Evolutionary conservation across 495 filamentous ascomycete genomes (phyloP).

Genomic region (Aspergillus incahuasiensis): DNA sequence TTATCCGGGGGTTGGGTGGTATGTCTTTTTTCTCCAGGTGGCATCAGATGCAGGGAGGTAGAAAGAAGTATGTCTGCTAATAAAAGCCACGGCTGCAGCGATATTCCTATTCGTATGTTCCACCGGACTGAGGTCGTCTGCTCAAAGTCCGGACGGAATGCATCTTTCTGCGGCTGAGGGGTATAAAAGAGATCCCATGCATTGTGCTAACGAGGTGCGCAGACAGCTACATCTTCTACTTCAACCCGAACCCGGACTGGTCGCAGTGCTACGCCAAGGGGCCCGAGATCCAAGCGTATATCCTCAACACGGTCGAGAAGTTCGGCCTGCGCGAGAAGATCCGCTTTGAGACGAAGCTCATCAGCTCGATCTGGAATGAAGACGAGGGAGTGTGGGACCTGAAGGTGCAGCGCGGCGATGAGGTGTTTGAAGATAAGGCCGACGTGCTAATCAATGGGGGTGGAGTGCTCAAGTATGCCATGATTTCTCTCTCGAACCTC

Average conservation of each 20-base stretch:
- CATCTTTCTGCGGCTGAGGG: no score
- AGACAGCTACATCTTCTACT: slow-evolving; percentile 49
- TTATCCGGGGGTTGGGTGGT: slow-evolving; percentile 44
- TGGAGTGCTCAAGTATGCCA: slow-evolving; percentile 22
- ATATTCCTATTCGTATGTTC: slow-evolving; percentile 38
- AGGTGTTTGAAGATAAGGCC: slow-evolving; percentile 34
- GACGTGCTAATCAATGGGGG: slow-evolving; percentile 41
- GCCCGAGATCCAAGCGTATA: slow-evolving; percentile 56
- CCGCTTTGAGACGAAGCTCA: slow-evolving; percentile 38
- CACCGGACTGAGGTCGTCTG: no score
- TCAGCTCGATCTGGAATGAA: slow-evolving; percentile 47
- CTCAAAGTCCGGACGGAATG: no score
- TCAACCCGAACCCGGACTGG: slow-evolving; percentile 60
- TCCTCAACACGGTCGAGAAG: slow-evolving; percentile 47
- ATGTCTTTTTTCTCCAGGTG: slow-evolving; percentile 48
- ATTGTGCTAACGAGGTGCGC: not conserved
- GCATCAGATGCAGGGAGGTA: no score
- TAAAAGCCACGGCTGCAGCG: not conserved
- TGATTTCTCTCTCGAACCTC: not conserved
- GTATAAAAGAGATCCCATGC: no score
- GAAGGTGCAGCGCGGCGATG: slow-evolving; percentile 18
- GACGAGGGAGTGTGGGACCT: slow-evolving; percentile 28
- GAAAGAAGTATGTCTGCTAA: not conserved
- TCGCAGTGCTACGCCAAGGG: slow-evolving; percentile 51
- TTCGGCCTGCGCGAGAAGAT: slow-evolving; percentile 48